Conservation (phyloP, 192 early-diverging fungal species). For the Entomortierella chlamydospora region DNA sequence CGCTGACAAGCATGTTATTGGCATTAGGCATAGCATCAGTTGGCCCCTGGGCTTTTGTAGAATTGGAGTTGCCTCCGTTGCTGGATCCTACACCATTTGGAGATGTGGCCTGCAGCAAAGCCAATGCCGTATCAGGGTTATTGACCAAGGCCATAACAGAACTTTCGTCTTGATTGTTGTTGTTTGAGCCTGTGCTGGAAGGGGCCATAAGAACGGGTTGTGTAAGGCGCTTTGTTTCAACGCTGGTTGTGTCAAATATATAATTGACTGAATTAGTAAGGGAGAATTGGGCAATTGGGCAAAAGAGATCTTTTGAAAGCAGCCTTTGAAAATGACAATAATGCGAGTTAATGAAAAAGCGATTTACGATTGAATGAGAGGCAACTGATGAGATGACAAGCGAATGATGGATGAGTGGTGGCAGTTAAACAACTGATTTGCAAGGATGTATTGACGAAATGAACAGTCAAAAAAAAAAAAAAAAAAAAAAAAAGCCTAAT, state of each 20-base stretch:
- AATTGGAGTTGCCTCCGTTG: neutral
- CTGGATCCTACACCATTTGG: neutral
- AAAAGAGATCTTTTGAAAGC: neutral
- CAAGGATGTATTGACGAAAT: no score
- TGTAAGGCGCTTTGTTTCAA: neutral
- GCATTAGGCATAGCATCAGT: constrained; percentile 11
- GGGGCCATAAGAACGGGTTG: constrained; percentile 1
- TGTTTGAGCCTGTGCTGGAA: constrained; percentile 9
- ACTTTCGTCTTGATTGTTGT: neutral
- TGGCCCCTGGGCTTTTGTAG: neutral
- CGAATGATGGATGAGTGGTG: no score
- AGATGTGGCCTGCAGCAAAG: constrained; percentile 13
- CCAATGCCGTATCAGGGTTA: constrained; percentile 15
- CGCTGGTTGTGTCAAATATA: neutral
- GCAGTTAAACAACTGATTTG: no score
- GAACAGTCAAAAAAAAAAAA: no score
- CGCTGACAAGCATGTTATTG: constrained; percentile 34
- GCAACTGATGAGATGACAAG: no score
- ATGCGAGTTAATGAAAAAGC: neutral
- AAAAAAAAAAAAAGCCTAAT: no score
- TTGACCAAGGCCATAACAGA: constrained; percentile 21
- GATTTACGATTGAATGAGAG: no score
- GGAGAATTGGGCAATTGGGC: no score
- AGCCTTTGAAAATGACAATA: neutral
- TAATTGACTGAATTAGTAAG: neutral